Percentiles rank a stretch among this genome's conserved stretches.
Conservation (phyloP, 169 alveolate genomes). For the Cytauxzoon felis region DNA sequence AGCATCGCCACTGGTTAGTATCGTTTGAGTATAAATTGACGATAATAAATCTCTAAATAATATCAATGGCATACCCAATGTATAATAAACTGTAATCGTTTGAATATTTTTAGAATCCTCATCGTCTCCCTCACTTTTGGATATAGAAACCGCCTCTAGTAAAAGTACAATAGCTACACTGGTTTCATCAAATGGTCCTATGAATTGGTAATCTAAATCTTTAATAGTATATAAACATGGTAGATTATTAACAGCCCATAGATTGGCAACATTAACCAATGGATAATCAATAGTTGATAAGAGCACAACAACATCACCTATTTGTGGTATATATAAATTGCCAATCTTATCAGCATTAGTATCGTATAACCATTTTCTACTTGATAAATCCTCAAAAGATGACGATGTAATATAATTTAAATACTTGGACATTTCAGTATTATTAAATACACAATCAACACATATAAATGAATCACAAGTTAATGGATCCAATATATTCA, state of each 20-base stretch:
- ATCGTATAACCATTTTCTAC: constrained; percentile 23
- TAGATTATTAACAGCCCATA: background rate
- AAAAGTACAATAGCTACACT: background rate
- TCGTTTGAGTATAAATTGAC: background rate
- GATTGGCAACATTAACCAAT: background rate
- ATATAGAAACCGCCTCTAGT: no score
- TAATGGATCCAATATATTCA: constrained; percentile 27
- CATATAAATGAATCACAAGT: constrained; percentile 18
- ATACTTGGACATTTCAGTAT: background rate
- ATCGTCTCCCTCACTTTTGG: no score
- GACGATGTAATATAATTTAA: constrained; percentile 12
- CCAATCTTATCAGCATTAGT: background rate
- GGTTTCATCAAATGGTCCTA: background rate
- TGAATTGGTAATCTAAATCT: background rate
- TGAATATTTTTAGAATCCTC: no score
- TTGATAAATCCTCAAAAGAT: background rate
- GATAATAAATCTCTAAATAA: background rate
- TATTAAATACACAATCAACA: constrained; percentile 30
- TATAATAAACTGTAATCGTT: background rate
- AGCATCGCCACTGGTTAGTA: background rate
- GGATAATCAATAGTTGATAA: background rate
- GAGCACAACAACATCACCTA: constrained; percentile 41
- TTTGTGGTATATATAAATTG: constrained; percentile 15
- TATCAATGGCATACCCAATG: background rate
- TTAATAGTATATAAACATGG: background rate